Base-by-base conservation (phyloP, 2,329 filamentous ascomycete genomes). In the Acrodontium crateriforme region DNA sequence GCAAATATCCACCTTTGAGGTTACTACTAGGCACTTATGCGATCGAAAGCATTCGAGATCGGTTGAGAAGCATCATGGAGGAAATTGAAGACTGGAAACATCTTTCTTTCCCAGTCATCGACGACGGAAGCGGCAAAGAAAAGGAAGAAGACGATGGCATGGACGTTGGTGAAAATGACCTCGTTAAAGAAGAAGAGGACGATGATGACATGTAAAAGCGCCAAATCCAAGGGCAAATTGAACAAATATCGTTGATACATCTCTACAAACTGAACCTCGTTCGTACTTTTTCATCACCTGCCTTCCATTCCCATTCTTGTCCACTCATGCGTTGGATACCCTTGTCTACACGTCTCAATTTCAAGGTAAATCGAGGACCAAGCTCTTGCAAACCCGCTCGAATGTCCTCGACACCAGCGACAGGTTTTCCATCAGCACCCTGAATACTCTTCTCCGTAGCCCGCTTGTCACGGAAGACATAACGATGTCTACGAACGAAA, bases 251-350 rank as follows among this genome's bases (percentile, higher is more conserved):
- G n/a, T n/a, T n/a, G n/a, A n/a, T n/a, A n/a, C n/a, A n/a, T n/a
- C n/a, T 24, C 35, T 59, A 95, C 50, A 98, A 63, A 57, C 91
- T 89, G 62, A 95, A 98, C 52, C 82, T 76, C 42, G 87, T 95
- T 47, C 89, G 69, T 49, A 80, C 67, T 64, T 94, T 94, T 62
- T 98, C 89, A 77, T 89, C 91, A 51, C 75, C 74, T 8, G 80
- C 78, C 60, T 92, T 91, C 89, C 89, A 98, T 53, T 94, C 73
- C 87, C 89, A 95, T 50, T 92, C 81, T 42, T 83, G 71, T 19
- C 83, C 82, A 54, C 71, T 75, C 25, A 56, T 77, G 62, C 54
- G 73, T 63, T 63, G 81, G 40, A 98, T 79, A 0, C 85, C 87
- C 57, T 84, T 85, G 52, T 95, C 87, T 23, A 95, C 76, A 46